Percentiles rank a stretch among this genome's conserved stretches.
These are phyloP conservation scores for Fraxinus sp. DNA, from an alignment of 305 asterid species.

Conservation along the genomic window DNA sequence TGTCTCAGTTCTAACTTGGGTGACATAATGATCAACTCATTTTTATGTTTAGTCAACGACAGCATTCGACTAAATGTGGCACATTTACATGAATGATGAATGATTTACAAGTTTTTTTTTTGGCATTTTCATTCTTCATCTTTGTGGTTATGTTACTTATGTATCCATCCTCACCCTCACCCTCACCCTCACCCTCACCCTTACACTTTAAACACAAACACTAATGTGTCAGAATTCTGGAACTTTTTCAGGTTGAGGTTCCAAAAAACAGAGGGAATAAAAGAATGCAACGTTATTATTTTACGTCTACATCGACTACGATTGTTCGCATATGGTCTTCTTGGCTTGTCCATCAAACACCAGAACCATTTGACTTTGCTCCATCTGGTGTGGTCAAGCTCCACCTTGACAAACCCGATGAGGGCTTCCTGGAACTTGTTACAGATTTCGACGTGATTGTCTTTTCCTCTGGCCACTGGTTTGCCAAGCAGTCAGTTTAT, in stretches of 20 bases:
- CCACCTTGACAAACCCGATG: constrained; percentile 85
- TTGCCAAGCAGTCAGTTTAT: constrained; percentile 83
- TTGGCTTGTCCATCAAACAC: constrained; percentile 83
- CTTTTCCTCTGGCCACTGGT: constrained; percentile 98
- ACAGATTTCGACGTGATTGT: constrained; percentile 68
- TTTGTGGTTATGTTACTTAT: not conserved
- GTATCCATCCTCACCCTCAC: not conserved
- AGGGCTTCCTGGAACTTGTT: constrained; percentile 63
- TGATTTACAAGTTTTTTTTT: no score
- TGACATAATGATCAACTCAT: not conserved
- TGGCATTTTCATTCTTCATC: not conserved
- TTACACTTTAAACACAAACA: not conserved
- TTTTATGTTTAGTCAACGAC: not conserved
- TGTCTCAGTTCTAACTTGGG: not conserved
- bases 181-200: not conserved
- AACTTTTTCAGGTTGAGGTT: constrained; percentile 62
- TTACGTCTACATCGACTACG: constrained; percentile 79
- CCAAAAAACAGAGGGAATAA: constrained; percentile 75
- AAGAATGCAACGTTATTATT: constrained; percentile 79
- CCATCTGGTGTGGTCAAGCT: constrained; percentile 77
- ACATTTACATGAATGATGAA: not conserved
- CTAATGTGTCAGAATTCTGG: constrained; percentile 9
- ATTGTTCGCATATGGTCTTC: constrained; percentile 94
- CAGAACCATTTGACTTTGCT: constrained; percentile 63
- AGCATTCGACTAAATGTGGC: not conserved